Evolutionary conservation across 768 basidiomycete species (phyloP), one percentile per base, ranked within the genome.

Genomic region (Tylopilus balloui): DNA sequence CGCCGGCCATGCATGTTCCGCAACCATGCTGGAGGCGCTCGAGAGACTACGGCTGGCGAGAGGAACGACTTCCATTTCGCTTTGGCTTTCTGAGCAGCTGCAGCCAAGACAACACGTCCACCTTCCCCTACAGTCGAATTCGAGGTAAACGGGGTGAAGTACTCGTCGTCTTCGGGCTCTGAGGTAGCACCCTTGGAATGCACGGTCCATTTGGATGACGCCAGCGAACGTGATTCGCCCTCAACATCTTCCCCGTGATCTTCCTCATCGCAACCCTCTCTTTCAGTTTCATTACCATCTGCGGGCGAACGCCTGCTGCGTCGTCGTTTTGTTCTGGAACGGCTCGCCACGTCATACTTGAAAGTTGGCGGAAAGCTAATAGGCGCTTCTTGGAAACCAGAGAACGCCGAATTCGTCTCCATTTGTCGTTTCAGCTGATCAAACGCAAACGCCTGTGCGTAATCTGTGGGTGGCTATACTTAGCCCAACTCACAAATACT

Each of bases 351-450:
- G 57, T 94, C 86, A 61, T 92, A 92, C 60, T 96, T 96, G 78
- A 94, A 97, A 0, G 94, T 96, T 0, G 93, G 93, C 5, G 91
- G 82, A 54, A 97, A 97, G 58, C 84, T 64, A 51, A 96, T 96
- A 0, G 74, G 69, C 0, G 77, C 90, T 65, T 97, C 94, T 8
- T 71, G 59, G 60, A 96, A 96, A 8, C 91, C 92, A 14, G 72
- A 71, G 56, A 97, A 92, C 3, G 79, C 79, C 8, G 77, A 67
- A 10, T 78, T 76, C n/a, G 75, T 72, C 36, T 74, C 70, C 84
- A 96, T 92, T n/a, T 88, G 71, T 21, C 77, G 78, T 29, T 78
- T 78, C 7, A 97, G 74, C 64, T 97, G 92, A 64, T 97, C 94
- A 62, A 96, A 97, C 11, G 82, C 84, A 11, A 96, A 78, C 0